Evolutionary conservation across 2,329 filamentous ascomycete species (phyloP).

Genomic region (Xylaria sp.): DNA sequence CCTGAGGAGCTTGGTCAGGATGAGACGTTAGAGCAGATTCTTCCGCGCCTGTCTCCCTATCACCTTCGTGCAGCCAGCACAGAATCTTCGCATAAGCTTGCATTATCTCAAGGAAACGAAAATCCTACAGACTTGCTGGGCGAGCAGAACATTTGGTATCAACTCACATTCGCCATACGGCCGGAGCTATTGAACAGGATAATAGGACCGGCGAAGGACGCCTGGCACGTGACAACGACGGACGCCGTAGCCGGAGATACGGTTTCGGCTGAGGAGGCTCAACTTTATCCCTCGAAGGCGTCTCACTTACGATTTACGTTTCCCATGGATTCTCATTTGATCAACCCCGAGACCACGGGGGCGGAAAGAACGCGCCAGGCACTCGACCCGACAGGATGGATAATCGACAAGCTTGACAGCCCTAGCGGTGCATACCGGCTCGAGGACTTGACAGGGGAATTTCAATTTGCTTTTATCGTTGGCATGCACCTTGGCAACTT

Average conservation of each 20-base stretch:
- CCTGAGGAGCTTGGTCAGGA: slow-evolving; percentile 60
- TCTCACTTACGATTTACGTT: slow-evolving; percentile 46
- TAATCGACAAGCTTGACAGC: slow-evolving; percentile 55
- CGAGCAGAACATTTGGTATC: slow-evolving; percentile 60
- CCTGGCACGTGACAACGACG: slow-evolving; percentile 65
- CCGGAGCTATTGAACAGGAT: slow-evolving; percentile 59
- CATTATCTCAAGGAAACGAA: slow-evolving; percentile 36
- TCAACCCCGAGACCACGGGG: slow-evolving; percentile 45
- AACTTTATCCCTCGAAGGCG: slow-evolving; percentile 50
- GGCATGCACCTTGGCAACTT: slow-evolving; percentile 69
- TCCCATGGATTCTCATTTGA: slow-evolving; percentile 45
- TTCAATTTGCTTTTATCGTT: slow-evolving; percentile 69
- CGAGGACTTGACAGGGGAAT: slow-evolving; percentile 65
- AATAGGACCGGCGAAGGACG: slow-evolving; percentile 53
- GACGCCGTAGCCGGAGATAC: slow-evolving; percentile 62
- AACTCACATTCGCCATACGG: slow-evolving; percentile 62
- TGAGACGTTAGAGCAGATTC: slow-evolving; percentile 54
- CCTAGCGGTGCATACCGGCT: slow-evolving; percentile 41
- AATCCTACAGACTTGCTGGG: slow-evolving; percentile 44
- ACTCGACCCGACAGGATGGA: slow-evolving; percentile 58
- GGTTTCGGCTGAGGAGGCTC: slow-evolving; percentile 55
- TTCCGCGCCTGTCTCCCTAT: slow-evolving; percentile 59
- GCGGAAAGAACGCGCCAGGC: slow-evolving; percentile 48
- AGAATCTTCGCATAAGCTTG: slow-evolving; percentile 29
- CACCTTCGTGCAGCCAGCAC: slow-evolving; percentile 49